Evolutionary conservation across 2,329 filamentous ascomycete genomes (phyloP).

Genomic region (Penicillium sp.): DNA sequence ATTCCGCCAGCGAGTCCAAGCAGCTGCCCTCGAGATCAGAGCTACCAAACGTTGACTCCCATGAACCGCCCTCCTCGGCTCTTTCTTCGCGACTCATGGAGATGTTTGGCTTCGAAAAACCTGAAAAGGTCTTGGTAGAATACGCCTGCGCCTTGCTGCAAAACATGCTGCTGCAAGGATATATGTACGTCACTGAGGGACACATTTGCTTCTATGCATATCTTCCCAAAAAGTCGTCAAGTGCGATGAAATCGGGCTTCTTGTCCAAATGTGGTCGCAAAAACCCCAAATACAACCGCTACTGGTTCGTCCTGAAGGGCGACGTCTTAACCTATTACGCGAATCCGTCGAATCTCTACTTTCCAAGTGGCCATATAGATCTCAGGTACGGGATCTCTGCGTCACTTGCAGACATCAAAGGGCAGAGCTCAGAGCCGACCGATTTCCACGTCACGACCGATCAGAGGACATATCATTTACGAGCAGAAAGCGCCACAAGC

Average conservation of each 20-base stretch:
- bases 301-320: slow-evolving; percentile 89
- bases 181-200: slow-evolving; percentile 87
- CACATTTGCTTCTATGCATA: slow-evolving; percentile 98
- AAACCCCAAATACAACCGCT: slow-evolving; percentile 80
- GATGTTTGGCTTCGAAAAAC: slow-evolving; percentile 74
- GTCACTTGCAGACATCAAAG: slow-evolving; percentile 62
- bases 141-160: slow-evolving; percentile 92
- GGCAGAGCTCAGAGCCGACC: slow-evolving; percentile 63
- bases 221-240: slow-evolving; percentile 80
- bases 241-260: slow-evolving; percentile 78
- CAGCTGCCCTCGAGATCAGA: slow-evolving; percentile 16
- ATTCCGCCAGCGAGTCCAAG: slow-evolving; percentile 18
- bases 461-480: slow-evolving; percentile 77
- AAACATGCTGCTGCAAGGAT: slow-evolving; percentile 85
- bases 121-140: slow-evolving; percentile 82
- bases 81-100: slow-evolving; percentile 69
- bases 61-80: slow-evolving; percentile 46
- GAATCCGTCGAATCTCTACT: slow-evolving; percentile 79
- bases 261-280: slow-evolving; percentile 81
- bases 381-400: slow-evolving; percentile 86
- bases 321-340: slow-evolving; percentile 88
- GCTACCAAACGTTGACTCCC: slow-evolving; percentile 47
- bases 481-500: slow-evolving; percentile 77
- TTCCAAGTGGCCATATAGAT: slow-evolving; percentile 86
- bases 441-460: slow-evolving; percentile 78